These are phyloP conservation scores for Flagelloscypha sp. DNA, from an alignment of 768 basidiomycete genomes.

Conservation along the genomic window DNA sequence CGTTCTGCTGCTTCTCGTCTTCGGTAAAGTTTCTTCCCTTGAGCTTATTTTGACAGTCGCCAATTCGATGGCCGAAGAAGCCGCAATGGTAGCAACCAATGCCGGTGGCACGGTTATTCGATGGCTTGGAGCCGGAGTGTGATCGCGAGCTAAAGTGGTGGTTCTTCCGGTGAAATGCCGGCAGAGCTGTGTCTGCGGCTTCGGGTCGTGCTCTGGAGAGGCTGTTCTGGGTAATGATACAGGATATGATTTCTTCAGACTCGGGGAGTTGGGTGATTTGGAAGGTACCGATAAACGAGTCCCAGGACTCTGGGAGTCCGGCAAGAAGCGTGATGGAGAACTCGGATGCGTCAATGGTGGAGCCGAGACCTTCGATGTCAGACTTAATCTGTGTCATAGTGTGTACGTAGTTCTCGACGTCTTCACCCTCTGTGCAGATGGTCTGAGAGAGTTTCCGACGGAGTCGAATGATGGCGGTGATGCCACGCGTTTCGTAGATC, in stretches of 20 bases:
- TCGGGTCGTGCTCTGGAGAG: no score
- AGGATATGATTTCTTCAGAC: slow-evolving; percentile 15
- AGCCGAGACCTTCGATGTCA: slow-evolving; percentile 15
- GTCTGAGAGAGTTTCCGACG: slow-evolving; percentile 19
- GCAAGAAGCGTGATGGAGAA: slow-evolving; percentile 23
- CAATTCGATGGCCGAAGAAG: no score
- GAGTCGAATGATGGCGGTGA: slow-evolving; percentile 17
- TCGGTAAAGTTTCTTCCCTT: no score
- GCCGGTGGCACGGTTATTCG: no score
- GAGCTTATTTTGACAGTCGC: no score
- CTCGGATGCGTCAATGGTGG: slow-evolving; percentile 18
- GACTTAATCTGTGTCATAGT: slow-evolving; percentile 17
- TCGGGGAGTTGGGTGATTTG: slow-evolving; percentile 14
- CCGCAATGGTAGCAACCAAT: no score
- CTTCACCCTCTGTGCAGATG: slow-evolving; percentile 19
- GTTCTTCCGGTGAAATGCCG: no score
- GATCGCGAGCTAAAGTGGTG: no score
- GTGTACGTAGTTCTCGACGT: slow-evolving; percentile 24
- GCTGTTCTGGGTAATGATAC: slow-evolving; percentile 17
- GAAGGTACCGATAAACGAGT: slow-evolving; percentile 17
- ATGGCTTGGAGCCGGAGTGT: no score
- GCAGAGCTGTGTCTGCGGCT: no score
- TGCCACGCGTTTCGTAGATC: slow-evolving; percentile 21
- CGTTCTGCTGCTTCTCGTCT: no score
- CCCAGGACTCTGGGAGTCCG: slow-evolving; percentile 26